Evolutionary conservation across 2,329 filamentous ascomycete genomes (phyloP).

Genomic region (Stachybotrys chartarum): DNA sequence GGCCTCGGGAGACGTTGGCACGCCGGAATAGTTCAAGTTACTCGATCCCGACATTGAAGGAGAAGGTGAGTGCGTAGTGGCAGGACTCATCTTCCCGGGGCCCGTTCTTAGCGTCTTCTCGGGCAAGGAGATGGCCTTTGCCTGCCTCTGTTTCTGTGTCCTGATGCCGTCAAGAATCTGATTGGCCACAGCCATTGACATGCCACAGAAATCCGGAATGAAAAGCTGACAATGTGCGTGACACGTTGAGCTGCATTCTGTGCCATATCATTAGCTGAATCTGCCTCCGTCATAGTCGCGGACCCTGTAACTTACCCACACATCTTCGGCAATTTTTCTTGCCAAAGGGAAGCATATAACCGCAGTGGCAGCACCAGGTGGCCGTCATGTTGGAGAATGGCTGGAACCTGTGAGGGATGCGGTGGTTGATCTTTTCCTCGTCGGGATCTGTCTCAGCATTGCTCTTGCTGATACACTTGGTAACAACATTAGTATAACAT

Average conservation of each 20-base stretch:
- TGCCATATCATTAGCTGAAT: conserved; percentile 16
- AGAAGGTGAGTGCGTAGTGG: conserved; percentile 24
- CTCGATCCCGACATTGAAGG: conserved; percentile 25
- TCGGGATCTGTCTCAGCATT: conserved; percentile 98
- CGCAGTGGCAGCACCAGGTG: conserved; percentile 99
- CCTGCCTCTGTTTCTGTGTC: conserved; percentile 63
- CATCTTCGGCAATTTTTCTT: conserved; percentile 94
- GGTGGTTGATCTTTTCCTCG: conserved; percentile 99
- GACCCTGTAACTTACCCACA: conserved; percentile 49
- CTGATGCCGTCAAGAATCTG: conserved; percentile 85
- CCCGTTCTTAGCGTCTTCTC: conserved; percentile 58
- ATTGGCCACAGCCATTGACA: conserved; percentile 97
- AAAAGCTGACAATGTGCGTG: conserved; percentile 90
- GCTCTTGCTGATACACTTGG: conserved; percentile 99
- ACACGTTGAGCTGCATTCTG: conserved; percentile 86
- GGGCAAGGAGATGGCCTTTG: conserved; percentile 50
- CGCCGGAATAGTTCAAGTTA: conserved; percentile 12
- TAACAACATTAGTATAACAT: conserved; percentile 93
- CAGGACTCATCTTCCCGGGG: conserved; percentile 37
- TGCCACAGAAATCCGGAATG: conserved; percentile 97
- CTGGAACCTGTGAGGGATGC: conserved; percentile 94
- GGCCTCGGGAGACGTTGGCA: conserved; percentile 35
- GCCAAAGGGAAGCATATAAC: conserved; percentile 89
- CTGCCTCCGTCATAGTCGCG: not conserved
- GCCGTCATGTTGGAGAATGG: conserved; percentile 96